Conservation (phyloP, 306 rosid species). For the Cucumis sativus region Cucumber_9930_V3 NC_026657.2:26805001-26805500, state of each 20-base stretch:
- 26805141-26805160: constrained; percentile 89
- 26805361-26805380: too few species aligned
- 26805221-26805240: too few species aligned
- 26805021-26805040: background rate
- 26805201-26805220: too few species aligned
- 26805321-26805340: too few species aligned
- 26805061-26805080: background rate
- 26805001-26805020: background rate
- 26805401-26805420: background rate
- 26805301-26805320: too few species aligned
- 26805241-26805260: too few species aligned
- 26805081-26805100: constrained; percentile 13
- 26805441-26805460: background rate
- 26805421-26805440: background rate
- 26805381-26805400: background rate
- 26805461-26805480: background rate
- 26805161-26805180: constrained; percentile 6
- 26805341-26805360: too few species aligned
- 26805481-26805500: too few species aligned
- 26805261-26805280: too few species aligned
- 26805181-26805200: too few species aligned
- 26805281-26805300: too few species aligned
- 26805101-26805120: constrained; percentile 9
- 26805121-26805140: constrained; percentile 70
- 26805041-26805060: background rate